A percentile compares a stretch with the other conserved stretches of the same genome.
phyloP scores from a whole-genome alignment of 2,329 filamentous ascomycete genomes.

The Cladosporium sp. region DNA sequence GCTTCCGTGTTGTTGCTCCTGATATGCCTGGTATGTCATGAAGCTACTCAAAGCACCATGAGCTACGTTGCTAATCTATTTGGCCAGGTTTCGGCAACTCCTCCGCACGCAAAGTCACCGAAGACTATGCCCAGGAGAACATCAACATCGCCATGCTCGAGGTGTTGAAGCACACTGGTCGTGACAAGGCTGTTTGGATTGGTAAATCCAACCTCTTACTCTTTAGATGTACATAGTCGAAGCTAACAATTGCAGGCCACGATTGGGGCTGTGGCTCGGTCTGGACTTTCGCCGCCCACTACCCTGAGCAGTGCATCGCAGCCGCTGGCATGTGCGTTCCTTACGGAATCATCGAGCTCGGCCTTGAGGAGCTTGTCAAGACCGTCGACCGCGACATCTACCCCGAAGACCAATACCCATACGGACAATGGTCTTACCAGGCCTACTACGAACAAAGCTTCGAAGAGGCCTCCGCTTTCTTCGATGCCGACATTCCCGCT shows the following conservation, averaged over 20 bases:
- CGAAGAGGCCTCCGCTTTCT: slow-evolving; percentile 26
- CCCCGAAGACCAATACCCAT: slow-evolving; percentile 46
- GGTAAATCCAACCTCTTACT: slow-evolving; percentile 23
- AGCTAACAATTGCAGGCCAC: slow-evolving; percentile 34
- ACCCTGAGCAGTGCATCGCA: slow-evolving; percentile 39
- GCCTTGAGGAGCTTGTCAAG: slow-evolving; percentile 41
- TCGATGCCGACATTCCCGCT: slow-evolving; percentile 30
- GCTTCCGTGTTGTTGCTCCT: slow-evolving; percentile 35
- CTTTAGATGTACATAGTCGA: background rate
- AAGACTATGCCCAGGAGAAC: slow-evolving; percentile 38
- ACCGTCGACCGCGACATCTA: slow-evolving; percentile 49
- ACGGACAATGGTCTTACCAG: slow-evolving; percentile 42
- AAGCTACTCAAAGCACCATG: background rate
- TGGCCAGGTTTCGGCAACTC: slow-evolving; percentile 39
- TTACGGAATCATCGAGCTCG: slow-evolving; percentile 46
- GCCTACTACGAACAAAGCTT: slow-evolving; percentile 37
- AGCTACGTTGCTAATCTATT: background rate
- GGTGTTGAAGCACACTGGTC: slow-evolving; percentile 43
- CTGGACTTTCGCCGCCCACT: slow-evolving; percentile 36
- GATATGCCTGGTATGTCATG: slow-evolving; percentile 35
- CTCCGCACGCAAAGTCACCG: slow-evolving; percentile 32
- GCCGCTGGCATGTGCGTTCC: slow-evolving; percentile 42
- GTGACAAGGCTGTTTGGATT: slow-evolving; percentile 51
- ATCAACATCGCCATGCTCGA: slow-evolving; percentile 38
- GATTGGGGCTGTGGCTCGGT: slow-evolving; percentile 46